A percentile compares a stretch with the other conserved stretches of the same genome.
phyloP scores from a whole-genome alignment of 306 rosid genomes.

The Chamaecrista fasciculata region DNA sequence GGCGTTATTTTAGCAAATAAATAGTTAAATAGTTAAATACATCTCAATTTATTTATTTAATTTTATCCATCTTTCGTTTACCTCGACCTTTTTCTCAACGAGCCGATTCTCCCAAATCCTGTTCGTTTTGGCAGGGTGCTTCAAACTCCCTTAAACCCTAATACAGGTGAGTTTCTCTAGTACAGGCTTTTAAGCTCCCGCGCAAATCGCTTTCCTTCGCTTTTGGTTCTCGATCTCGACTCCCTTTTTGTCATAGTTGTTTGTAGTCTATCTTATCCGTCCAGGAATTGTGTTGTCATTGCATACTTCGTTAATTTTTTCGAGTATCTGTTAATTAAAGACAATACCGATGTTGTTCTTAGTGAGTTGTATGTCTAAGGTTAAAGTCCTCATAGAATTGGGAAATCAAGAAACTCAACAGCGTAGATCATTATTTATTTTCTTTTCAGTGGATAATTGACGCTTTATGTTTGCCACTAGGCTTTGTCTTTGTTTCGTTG shows the following conservation, averaged over 20 bases:
- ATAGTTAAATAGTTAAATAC: too few species aligned
- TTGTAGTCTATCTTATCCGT: not conserved
- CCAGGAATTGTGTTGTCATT: not conserved
- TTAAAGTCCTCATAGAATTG: not conserved
- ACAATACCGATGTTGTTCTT: not conserved
- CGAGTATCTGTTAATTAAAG: not conserved
- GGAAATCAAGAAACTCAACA: not conserved
- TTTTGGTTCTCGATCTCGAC: not conserved
- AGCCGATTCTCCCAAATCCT: not conserved
- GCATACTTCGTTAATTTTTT: not conserved
- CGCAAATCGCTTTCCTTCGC: too few species aligned
- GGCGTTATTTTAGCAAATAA: not conserved
- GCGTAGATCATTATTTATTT: not conserved
- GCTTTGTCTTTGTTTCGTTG: not conserved
- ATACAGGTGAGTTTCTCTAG: not conserved
- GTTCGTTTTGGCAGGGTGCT: not conserved
- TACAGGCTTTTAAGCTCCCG: too few species aligned
- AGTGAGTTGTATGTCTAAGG: not conserved
- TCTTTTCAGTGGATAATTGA: not conserved
- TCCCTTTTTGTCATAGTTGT: not conserved
- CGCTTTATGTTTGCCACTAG: not conserved
- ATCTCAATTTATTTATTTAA: too few species aligned
- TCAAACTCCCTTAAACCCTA: constrained; percentile 48
- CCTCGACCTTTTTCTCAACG: too few species aligned
- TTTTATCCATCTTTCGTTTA: not conserved